Percentiles rank a stretch among this genome's conserved stretches.
phyloP scores from a whole-genome alignment of 2,329 filamentous ascomycete species.

The Capronia americana region DNA sequence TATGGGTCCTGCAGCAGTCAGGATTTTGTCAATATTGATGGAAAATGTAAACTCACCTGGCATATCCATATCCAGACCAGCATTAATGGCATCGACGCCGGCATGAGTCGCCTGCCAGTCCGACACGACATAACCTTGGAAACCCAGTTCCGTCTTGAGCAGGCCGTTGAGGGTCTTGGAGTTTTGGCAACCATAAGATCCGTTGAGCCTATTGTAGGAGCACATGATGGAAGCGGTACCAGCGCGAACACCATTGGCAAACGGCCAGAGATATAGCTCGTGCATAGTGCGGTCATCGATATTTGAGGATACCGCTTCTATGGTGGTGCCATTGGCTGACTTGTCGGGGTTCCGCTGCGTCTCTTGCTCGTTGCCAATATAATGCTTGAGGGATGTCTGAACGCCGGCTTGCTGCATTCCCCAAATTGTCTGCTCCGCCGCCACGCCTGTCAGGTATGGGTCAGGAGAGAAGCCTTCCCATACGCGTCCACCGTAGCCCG shows the following conservation, averaged over 20 bases:
- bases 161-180: conserved; percentile 54
- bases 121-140: conserved; percentile 56
- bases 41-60: conserved; percentile 43
- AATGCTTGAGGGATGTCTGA: conserved; percentile 53
- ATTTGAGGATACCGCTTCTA: conserved; percentile 56
- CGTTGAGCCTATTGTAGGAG: conserved; percentile 55
- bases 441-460: conserved; percentile 55
- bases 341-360: conserved; percentile 51
- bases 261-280: conserved; percentile 80
- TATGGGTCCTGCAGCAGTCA: conserved; percentile 33
- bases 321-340: conserved; percentile 55
- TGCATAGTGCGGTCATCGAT: conserved; percentile 76
- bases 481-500: conserved; percentile 52
- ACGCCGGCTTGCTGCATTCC: conserved; percentile 55
- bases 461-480: conserved; percentile 59
- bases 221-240: conserved; percentile 64
- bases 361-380: conserved; percentile 73
- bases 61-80: conserved; percentile 57
- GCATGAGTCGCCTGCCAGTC: conserved; percentile 55
- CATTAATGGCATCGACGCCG: conserved; percentile 49
- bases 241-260: conserved; percentile 72
- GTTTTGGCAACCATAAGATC: conserved; percentile 58
- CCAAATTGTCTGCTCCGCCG: conserved; percentile 52
- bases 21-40: background rate
- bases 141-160: conserved; percentile 59